Evolutionary conservation across 139 green algal species (phyloP), one percentile per base, ranked within the genome.

Genomic region (Protoeuglena noctilucae): DNA sequence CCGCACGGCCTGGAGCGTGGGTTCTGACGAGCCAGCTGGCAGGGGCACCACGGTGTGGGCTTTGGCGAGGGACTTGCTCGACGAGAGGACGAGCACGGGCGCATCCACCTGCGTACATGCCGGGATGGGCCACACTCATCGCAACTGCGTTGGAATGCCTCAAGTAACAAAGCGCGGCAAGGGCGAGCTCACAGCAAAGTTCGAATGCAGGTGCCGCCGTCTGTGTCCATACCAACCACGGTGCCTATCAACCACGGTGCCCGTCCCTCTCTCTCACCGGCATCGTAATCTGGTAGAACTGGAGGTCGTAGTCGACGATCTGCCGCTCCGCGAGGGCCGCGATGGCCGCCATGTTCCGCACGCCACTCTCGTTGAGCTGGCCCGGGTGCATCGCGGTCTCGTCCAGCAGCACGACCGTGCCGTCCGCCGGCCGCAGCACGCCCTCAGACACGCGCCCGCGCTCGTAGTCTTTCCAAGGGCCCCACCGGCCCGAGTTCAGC

Each of bases 371-470:
- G 0, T 21, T 48, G 22, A 89, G 68, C n/a, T 71, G 64, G 5
- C 77, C 81, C 3, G 67, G 30, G 21, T 29, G 27, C 70, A 89
- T 58, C 0, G 54, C 48, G 1, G 72, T 83, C 70, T 86, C 81
- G 48, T 89, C 81, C 53, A 89, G 60, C 55, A 89, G 24, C 53
- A 83, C 40, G 58, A 74, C 39, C 1, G 70, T 79, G 31, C 70
- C 70, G 18, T 53, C 51, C 1, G 77, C 51, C 62, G 88, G 43
- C 64, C 84, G 79, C 58, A 88, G 64, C n/a, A 47, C 18, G 9
- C 51, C 63, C 23, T 22, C 9, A 14, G 57, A 18, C 39, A 80
- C 30, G 4, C 55, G 40, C 24, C 58, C 51, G 17, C 40, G 48
- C 48, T 26, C 48, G 47, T 54, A 62, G 48, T 64, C 51, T 1